Base-by-base conservation (phyloP, 2,329 filamentous ascomycete genomes). In the Grosmannia serpens region DNA sequence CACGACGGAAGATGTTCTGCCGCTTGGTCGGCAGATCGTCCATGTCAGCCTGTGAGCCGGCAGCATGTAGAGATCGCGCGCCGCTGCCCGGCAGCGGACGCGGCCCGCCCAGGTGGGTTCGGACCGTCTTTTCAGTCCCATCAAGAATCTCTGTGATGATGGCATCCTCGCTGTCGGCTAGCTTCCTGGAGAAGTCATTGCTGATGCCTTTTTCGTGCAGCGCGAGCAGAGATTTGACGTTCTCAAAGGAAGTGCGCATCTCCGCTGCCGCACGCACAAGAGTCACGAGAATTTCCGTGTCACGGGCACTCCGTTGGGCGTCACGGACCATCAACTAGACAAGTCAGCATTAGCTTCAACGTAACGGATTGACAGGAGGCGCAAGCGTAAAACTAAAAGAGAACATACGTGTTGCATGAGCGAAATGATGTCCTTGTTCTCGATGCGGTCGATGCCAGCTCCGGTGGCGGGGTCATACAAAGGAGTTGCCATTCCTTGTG, bases 161-260 rank as follows among this genome's bases (percentile, higher is more conserved):
- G 67, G 91, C 82, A 60, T 89, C 89, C 67, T 96, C 92, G 61
- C 95, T 92, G 64, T 95, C 88, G 55, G 88, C 87, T 61, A 66
- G 55, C 55, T 63, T 89, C 67, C 89, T 88, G 67, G 91, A 87
- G 24, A 89, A 88, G 62, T 88, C 86, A 55, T 88, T 85, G 73
- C 96, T 88, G 67, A 97, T 87, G 67, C 90, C 81, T 61, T 89
- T 89, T 67, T 96, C 91, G 59, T 95, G 92, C 63, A 94, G 87
- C 50, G 87, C 86, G 61, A 99, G 87, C 67, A 95, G 87, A 63
- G 86, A 88, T 77, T 94, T 96, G 80, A 99, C 88, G 66, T 96
- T 91, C 64, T 95, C 89, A 68, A 97, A 95, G 0, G 90, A 95
- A 65, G 89, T 95, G 63, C 92, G 89, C 91, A 97, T 97, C 73